These are phyloP conservation scores for Conticribra guillardii DNA, from an alignment of 108 stramenopile genomes.

Conservation along the genomic window DNA sequence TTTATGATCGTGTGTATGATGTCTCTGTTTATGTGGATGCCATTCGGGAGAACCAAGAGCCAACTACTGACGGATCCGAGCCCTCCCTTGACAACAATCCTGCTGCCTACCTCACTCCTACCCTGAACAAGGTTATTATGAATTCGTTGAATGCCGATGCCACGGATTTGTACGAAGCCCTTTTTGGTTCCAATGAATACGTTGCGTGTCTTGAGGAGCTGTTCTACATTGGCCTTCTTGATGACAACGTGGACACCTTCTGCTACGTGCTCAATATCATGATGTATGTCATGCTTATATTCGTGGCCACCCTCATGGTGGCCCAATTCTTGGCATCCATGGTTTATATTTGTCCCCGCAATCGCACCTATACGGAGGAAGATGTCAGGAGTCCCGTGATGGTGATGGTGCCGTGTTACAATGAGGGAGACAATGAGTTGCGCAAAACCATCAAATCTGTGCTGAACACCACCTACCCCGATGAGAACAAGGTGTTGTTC, in stretches of 20 bases:
- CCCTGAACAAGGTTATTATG: constrained; percentile 46
- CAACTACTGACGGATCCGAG: constrained; percentile 14
- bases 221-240: constrained; percentile 42
- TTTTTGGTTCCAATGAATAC: constrained; percentile 33
- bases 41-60: constrained; percentile 30
- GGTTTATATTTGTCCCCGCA: constrained; percentile 35
- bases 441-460: constrained; percentile 55
- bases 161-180: constrained; percentile 47
- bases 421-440: constrained; percentile 57
- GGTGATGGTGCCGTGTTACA: constrained; percentile 68
- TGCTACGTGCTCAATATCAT: constrained; percentile 40
- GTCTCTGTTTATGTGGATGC: constrained; percentile 41
- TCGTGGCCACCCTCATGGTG: constrained; percentile 48
- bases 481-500: constrained; percentile 56
- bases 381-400: constrained; percentile 48
- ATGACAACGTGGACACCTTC: constrained; percentile 33
- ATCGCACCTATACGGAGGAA: constrained; percentile 34
- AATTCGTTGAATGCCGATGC: constrained; percentile 41
- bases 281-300: constrained; percentile 39
- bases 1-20: constrained; percentile 50
- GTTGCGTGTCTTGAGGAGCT: constrained; percentile 40
- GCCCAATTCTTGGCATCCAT: constrained; percentile 42
- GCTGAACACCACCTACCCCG: constrained; percentile 47
- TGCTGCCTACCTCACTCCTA: constrained; percentile 38
- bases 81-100: constrained; percentile 19